Evolutionary conservation across 805 yeast genomes (phyloP).

Genomic region (Pichia exigua): DNA sequence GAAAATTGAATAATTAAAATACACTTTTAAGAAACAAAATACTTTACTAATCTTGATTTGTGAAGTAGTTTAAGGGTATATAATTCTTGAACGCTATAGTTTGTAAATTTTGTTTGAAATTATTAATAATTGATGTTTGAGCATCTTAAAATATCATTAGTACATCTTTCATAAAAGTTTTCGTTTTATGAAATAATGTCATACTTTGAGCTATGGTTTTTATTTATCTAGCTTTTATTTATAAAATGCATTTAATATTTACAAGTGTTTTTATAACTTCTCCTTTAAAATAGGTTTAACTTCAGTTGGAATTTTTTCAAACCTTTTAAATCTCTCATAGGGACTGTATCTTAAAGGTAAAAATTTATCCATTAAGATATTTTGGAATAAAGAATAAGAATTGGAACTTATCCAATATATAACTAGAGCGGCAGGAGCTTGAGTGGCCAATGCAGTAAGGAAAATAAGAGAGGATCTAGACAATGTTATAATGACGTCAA

Average conservation of each 20-base stretch:
- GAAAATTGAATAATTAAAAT: no score
- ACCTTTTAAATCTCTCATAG: conserved; percentile 22
- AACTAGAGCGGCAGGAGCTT: conserved; percentile 76
- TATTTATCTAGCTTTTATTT: no score
- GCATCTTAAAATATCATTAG: no score
- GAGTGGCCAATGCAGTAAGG: conserved; percentile 76
- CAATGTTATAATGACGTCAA: conserved; percentile 58
- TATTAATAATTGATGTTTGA: no score
- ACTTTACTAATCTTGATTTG: no score
- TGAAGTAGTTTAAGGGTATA: no score
- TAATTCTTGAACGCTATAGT: no score
- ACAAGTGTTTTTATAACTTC: background rate
- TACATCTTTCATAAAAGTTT: no score
- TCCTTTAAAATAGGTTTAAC: conserved; percentile 9
- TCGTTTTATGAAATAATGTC: no score
- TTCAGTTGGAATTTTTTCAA: conserved; percentile 7
- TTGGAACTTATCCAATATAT: conserved; percentile 92
- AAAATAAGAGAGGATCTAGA: conserved; percentile 71
- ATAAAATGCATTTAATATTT: background rate
- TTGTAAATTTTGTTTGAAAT: no score
- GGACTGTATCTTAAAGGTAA: conserved; percentile 54
- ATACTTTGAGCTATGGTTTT: no score
- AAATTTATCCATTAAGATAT: conserved; percentile 55
- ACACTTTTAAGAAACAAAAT: no score
- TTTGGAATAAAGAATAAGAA: conserved; percentile 66